Evolutionary conservation across 768 basidiomycete genomes (phyloP).

Genomic region (Naganishia vaughanmartiniae): DNA sequence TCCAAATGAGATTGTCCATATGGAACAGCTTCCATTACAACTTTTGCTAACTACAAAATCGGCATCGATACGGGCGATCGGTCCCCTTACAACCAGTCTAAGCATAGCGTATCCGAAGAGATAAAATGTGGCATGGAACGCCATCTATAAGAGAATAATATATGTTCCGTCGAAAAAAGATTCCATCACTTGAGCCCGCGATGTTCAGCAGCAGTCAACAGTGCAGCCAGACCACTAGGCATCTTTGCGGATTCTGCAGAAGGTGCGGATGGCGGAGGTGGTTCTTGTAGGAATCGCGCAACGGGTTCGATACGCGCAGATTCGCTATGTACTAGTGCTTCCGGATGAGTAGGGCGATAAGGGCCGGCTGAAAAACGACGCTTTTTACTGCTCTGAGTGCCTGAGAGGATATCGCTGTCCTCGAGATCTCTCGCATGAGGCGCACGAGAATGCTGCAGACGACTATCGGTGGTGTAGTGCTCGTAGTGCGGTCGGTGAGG

Average conservation of each 20-base stretch:
- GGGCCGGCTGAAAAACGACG: conserved; percentile 7
- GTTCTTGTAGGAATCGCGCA: not conserved
- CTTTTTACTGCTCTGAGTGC: conserved; percentile 9
- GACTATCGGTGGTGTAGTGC: not conserved
- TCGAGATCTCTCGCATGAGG: not conserved
- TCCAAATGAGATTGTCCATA: not conserved
- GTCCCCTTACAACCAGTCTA: too few species aligned
- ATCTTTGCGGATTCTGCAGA: not conserved
- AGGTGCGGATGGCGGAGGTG: not conserved
- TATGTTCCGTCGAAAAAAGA: not conserved
- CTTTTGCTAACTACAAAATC: not conserved
- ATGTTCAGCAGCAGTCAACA: conserved; percentile 21
- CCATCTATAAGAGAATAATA: not conserved
- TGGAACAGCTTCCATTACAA: not conserved
- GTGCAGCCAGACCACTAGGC: conserved; percentile 4
- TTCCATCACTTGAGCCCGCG: not conserved
- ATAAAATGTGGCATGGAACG: too few species aligned
- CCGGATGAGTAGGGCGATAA: not conserved
- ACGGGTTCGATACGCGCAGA: not conserved
- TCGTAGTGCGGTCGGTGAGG: not conserved
- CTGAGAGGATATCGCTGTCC: not conserved
- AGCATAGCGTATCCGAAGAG: too few species aligned
- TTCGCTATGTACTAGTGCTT: not conserved
- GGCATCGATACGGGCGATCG: not conserved
- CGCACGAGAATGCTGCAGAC: not conserved